A percentile compares a stretch with the other conserved stretches of the same genome.
phyloP scores from a whole-genome alignment of 2,329 filamentous ascomycete genomes.

The Fusarium tjaetaba region DNA sequence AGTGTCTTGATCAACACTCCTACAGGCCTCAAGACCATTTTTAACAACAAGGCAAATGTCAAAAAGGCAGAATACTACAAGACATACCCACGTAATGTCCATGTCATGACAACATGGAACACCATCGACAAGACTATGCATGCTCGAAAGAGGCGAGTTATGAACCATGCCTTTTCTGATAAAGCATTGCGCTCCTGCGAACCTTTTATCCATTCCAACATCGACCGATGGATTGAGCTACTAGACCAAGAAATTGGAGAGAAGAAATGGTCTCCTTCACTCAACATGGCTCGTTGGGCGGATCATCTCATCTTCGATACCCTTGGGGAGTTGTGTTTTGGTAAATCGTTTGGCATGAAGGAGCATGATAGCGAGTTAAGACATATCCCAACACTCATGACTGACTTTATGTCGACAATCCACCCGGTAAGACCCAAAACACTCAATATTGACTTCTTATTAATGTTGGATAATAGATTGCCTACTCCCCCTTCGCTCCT shows the following conservation, averaged over 20 bases:
- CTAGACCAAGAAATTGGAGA: slow-evolving; percentile 17
- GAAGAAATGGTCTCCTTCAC: background rate
- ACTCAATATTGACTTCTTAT: rapidly evolving
- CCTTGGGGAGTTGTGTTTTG: slow-evolving; percentile 35
- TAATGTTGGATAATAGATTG: slow-evolving; percentile 12
- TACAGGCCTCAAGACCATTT: slow-evolving; percentile 27
- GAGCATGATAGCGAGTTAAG: slow-evolving; percentile 25
- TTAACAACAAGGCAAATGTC: slow-evolving; percentile 35
- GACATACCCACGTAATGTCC: slow-evolving; percentile 18
- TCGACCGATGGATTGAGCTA: slow-evolving; percentile 28
- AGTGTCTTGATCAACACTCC: slow-evolving; percentile 35
- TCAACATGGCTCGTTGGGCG: slow-evolving; percentile 36
- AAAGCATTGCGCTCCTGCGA: slow-evolving; percentile 27
- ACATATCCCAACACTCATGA: slow-evolving; percentile 27
- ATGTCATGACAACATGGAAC: slow-evolving; percentile 34
- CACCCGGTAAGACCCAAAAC: slow-evolving; percentile 15
- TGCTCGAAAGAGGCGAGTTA: slow-evolving; percentile 31
- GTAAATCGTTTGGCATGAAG: slow-evolving; percentile 35
- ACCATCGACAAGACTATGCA: slow-evolving; percentile 27
- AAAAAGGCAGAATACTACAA: slow-evolving; percentile 38
- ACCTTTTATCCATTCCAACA: slow-evolving; percentile 16
- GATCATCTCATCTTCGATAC: slow-evolving; percentile 37
- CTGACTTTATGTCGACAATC: slow-evolving; percentile 13
- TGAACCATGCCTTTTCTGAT: slow-evolving; percentile 33
- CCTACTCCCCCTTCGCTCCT: slow-evolving; percentile 31